A percentile compares a stretch with the other conserved stretches of the same genome.
These are phyloP conservation scores for Corynespora cassiicola DNA, from an alignment of 2,329 filamentous ascomycete genomes.

Conservation along the genomic window DNA sequence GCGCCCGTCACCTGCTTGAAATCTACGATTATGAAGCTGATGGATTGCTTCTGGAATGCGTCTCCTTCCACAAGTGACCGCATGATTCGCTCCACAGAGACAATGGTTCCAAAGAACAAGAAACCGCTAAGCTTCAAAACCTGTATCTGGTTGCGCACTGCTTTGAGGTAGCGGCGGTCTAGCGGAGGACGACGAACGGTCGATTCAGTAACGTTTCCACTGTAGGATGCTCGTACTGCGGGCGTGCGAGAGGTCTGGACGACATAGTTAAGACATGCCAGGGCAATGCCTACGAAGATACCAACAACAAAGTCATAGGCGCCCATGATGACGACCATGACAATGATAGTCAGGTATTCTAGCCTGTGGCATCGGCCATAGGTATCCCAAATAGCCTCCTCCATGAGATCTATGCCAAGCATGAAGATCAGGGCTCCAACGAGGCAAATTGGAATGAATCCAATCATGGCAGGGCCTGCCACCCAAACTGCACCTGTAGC, in stretches of 20 bases:
- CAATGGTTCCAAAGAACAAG: constrained; percentile 98
- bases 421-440: constrained; percentile 95
- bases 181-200: constrained; percentile 90
- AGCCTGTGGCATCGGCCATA: constrained; percentile 85
- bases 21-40: constrained; percentile 89
- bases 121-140: constrained; percentile 93
- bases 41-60: constrained; percentile 76
- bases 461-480: constrained; percentile 85
- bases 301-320: constrained; percentile 95
- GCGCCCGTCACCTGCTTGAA: constrained; percentile 88
- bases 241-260: constrained; percentile 90
- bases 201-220: constrained; percentile 85
- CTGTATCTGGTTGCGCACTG: constrained; percentile 86
- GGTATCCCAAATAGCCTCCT: constrained; percentile 87
- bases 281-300: constrained; percentile 87
- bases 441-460: constrained; percentile 95
- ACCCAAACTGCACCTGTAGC: constrained; percentile 84
- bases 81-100: constrained; percentile 90
- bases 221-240: constrained; percentile 88
- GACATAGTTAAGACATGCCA: constrained; percentile 90
- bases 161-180: constrained; percentile 83
- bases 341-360: constrained; percentile 87
- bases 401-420: constrained; percentile 87
- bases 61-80: constrained; percentile 82
- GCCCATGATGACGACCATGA: constrained; percentile 94